These are phyloP conservation scores for Podosphaera fusca DNA, from an alignment of 2,329 filamentous ascomycete species.

Conservation along the genomic window DNA sequence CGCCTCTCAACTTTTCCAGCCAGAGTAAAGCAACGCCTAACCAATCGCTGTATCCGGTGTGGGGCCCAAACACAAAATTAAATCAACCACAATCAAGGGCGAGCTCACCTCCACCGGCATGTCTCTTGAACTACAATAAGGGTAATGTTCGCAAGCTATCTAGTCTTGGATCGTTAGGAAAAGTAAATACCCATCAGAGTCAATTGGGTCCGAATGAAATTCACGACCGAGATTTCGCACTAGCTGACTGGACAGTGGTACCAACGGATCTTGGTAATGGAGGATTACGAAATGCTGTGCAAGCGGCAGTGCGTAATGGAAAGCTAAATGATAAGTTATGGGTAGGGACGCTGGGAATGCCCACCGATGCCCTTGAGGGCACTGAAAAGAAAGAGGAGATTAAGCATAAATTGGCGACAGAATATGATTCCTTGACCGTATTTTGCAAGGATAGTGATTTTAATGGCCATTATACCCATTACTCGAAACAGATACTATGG, in stretches of 20 bases:
- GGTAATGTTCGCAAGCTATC: conserved; percentile 27
- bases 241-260: conserved; percentile 63
- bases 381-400: conserved; percentile 62
- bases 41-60: conserved; percentile 53
- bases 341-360: conserved; percentile 85
- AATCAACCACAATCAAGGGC: conserved; percentile 54
- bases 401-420: conserved; percentile 54
- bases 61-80: conserved; percentile 29
- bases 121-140: conserved; percentile 41
- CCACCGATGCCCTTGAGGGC: conserved; percentile 61
- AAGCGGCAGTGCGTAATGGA: conserved; percentile 49
- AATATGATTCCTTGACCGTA: conserved; percentile 64
- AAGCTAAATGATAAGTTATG: conserved; percentile 56
- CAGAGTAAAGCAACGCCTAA: conserved; percentile 37
- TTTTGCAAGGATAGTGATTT: conserved; percentile 81
- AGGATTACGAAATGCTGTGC: conserved; percentile 69
- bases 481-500: conserved; percentile 95
- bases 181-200: conserved; percentile 34
- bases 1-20: conserved; percentile 26
- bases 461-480: conserved; percentile 83
- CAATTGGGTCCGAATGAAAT: conserved; percentile 32
- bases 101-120: conserved; percentile 49
- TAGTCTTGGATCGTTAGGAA: conserved; percentile 22
- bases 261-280: conserved; percentile 81
- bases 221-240: conserved; percentile 47